Evolutionary conservation across 495 filamentous ascomycete genomes (phyloP), one percentile per base, ranked within the genome.

Genomic region (Daldinia loculata): DNA sequence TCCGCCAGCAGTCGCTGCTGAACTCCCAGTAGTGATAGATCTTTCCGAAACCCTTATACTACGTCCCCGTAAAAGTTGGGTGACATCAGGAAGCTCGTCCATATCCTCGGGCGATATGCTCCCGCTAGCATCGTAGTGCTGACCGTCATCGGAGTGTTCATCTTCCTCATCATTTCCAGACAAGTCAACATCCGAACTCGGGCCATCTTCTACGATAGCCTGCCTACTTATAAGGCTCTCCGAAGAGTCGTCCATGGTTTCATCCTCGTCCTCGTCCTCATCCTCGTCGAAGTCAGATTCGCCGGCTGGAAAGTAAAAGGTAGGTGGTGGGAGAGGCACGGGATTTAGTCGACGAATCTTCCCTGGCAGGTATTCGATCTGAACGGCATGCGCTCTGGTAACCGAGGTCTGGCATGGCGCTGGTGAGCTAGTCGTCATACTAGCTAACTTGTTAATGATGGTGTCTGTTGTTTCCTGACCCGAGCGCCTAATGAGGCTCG

Each of bases 1-100:
- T 30, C 77, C 81, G 56, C 81, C 80, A 9, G 81, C 78, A 22
- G 84, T 85, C 3, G 80, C 82, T 26, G 72, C 81, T 19, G 79
- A 83, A 55, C 83, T 83, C 19, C 75, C 81, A 15, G 81, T 81
- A 32, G 70, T 70, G 8, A 76, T 17, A 19, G 69, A 59, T 34
- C 64, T 51, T n/a, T 53, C 52, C 19, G 56, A 39, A 19, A 26
- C 22, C 52, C 61, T 60, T 7, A 38, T 19, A 50, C 43, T 58
- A 19, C 51, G 58, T 24, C 68, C 61, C 39, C 43, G 56, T 29
- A 14, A 61, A 5, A 66, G 17, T 1, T 66, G 56, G 19, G 53
- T 57, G 5, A 43, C 22, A 1, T 55, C 66, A 3, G 68, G 61
- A 32, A 52, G 50, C 58, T 66, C 66, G 36, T 48, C 63, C 14